Conservation (phyloP, 441 rosid genomes). For the Populus hybrid region DNA sequence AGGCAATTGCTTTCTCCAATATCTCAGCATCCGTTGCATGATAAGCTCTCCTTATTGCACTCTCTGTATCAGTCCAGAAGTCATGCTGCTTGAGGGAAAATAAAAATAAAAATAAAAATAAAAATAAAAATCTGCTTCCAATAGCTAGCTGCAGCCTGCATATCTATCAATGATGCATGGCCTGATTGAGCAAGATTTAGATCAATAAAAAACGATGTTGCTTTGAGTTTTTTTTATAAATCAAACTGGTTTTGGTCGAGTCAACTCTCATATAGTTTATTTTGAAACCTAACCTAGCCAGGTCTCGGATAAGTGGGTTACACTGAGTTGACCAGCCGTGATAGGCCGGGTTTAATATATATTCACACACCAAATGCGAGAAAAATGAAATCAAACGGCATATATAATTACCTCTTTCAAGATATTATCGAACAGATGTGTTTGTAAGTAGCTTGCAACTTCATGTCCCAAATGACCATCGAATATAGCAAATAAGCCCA, state of each 20-base stretch:
- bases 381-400: background rate
- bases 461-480: constrained; percentile 77
- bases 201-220: too few species aligned
- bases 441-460: constrained; percentile 65
- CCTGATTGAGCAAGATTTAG: too few species aligned
- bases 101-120: too few species aligned
- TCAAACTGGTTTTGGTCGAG: too few species aligned
- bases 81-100: constrained; percentile 39
- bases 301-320: too few species aligned
- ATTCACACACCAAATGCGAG: background rate
- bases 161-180: too few species aligned
- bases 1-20: constrained; percentile 49
- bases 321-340: too few species aligned
- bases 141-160: too few species aligned
- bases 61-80: constrained; percentile 49
- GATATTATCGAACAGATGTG: constrained; percentile 59
- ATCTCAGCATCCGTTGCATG: constrained; percentile 59
- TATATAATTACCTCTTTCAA: constrained; percentile 48
- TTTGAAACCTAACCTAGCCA: background rate
- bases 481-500: constrained; percentile 73
- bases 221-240: too few species aligned
- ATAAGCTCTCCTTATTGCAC: constrained; percentile 56
- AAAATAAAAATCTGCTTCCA: too few species aligned
- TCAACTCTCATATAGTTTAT: too few species aligned
- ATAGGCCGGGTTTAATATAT: too few species aligned